Evolutionary conservation across 1,139 yeast genomes (phyloP).

Genomic region (Debaryomycetaceae sp.): DNA sequence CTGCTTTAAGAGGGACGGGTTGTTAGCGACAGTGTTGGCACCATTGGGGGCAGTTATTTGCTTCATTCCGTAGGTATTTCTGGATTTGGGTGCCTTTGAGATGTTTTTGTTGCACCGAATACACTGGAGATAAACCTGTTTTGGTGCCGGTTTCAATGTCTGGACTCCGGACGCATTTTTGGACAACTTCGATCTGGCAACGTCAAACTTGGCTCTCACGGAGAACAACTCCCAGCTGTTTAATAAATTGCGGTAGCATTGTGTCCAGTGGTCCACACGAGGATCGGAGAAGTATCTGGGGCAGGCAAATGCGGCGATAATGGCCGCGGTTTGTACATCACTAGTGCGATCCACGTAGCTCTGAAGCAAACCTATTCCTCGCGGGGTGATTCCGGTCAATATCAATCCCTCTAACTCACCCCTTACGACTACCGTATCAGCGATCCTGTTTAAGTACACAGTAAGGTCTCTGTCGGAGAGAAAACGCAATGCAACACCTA

Average conservation of each 20-base stretch:
- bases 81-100: slow-evolving; percentile 26
- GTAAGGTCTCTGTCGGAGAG: slow-evolving; percentile 74
- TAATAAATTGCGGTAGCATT: slow-evolving; percentile 65
- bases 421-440: slow-evolving; percentile 64
- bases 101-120: slow-evolving; percentile 74
- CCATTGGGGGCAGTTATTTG: slow-evolving; percentile 3
- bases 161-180: slow-evolving; percentile 46
- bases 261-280: slow-evolving; percentile 75
- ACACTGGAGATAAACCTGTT: slow-evolving; percentile 81
- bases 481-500: slow-evolving; percentile 87
- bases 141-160: slow-evolving; percentile 53
- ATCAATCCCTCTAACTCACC: slow-evolving; percentile 93
- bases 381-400: slow-evolving; percentile 83
- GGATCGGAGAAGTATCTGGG: slow-evolving; percentile 76
- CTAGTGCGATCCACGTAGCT: slow-evolving; percentile 85
- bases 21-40: slow-evolving; percentile 8
- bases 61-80: slow-evolving; percentile 2
- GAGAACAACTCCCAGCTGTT: slow-evolving; percentile 85
- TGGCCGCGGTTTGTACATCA: slow-evolving; percentile 90
- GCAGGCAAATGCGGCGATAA: slow-evolving; percentile 74
- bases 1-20: slow-evolving; percentile 34
- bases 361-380: slow-evolving; percentile 78
- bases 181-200: slow-evolving; percentile 66
- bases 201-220: slow-evolving; percentile 81
- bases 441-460: slow-evolving; percentile 63